phyloP scores from a whole-genome alignment of 2,329 filamentous ascomycete genomes.

The Nemania diffusa region DNA sequence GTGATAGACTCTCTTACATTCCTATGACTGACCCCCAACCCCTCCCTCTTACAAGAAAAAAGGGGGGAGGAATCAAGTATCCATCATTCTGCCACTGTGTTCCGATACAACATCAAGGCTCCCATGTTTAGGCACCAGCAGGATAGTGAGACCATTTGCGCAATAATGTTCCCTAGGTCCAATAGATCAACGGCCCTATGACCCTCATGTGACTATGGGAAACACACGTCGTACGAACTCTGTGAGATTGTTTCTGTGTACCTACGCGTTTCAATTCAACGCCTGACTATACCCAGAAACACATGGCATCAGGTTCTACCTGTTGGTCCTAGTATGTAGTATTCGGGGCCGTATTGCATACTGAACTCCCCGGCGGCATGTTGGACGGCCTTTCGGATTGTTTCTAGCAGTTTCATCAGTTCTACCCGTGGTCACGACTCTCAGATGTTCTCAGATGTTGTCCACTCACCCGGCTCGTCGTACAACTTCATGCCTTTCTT shows the following conservation, averaged over 20 bases:
- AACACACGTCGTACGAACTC: neutral
- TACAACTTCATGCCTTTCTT: slow-evolving; percentile 1
- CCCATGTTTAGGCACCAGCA: neutral
- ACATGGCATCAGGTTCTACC: neutral
- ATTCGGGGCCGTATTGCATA: slow-evolving; percentile 5
- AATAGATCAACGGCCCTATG: neutral
- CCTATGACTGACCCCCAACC: too few species aligned
- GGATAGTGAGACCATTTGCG: neutral
- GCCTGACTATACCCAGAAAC: neutral
- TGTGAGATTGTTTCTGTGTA: neutral
- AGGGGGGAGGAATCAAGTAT: neutral
- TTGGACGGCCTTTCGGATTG: neutral
- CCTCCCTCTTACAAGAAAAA: too few species aligned
- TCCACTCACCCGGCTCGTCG: slow-evolving; percentile 5
- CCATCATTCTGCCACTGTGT: neutral
- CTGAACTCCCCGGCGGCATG: neutral
- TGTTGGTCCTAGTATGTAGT: neutral
- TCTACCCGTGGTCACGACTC: neutral
- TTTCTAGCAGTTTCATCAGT: slow-evolving; percentile 1
- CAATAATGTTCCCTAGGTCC: neutral
- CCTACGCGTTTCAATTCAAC: neutral
- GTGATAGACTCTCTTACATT: too few species aligned
- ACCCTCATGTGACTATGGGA: neutral
- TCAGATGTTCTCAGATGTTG: too few species aligned
- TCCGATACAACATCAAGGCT: neutral